Evolutionary conservation across 495 filamentous ascomycete genomes (phyloP), one percentile per base, ranked within the genome.

Genomic region (Daldinia loculata): DNA sequence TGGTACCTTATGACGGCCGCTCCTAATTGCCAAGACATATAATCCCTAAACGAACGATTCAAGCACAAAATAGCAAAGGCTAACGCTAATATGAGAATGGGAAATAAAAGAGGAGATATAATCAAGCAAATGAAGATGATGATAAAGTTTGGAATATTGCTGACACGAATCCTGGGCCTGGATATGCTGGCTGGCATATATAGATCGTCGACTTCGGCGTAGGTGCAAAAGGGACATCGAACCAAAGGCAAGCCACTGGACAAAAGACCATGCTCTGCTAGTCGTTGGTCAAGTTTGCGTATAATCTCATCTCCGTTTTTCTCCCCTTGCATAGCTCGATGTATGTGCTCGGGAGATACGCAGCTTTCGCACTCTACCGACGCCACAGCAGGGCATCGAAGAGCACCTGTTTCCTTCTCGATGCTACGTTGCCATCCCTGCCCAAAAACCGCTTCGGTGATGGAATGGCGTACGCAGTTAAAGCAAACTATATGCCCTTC

Each of bases 401-500:
- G 83, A 5, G 90, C 90, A 30, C 91, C 90, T 30, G 81, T 87
- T 59, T 88, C 85, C 52, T 86, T 76, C 66, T 95, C 84, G 58
- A 97, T 89, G 63, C 86, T 94, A n/a, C 90, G 87, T 60, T 86
- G 85, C 94, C 93, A 97, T 36, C 92, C 92, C 76, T 99, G 95
- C 0, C 95, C 95, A 78, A 95, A 99, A 0, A 99, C 77, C 7
- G 93, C 93, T 77, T 97, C 94, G 43, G 89, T 88, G 32, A 93
- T 85, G 43, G 92, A 89, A 61, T 89, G 87, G 59, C 89, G 88
- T 27, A 99, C 89, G 74, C 95, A 99, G 24, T 84, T 83, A 76
- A 92, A 92, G 82, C 95, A 99, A 66, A 97, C 87, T 75, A 94
- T 85, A 82, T 99, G 95, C 22, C 87, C 88, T 30, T 86, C 84